Conservation (phyloP, 176 grass and related monocot genomes). For the Triticum aestivum region DNA sequence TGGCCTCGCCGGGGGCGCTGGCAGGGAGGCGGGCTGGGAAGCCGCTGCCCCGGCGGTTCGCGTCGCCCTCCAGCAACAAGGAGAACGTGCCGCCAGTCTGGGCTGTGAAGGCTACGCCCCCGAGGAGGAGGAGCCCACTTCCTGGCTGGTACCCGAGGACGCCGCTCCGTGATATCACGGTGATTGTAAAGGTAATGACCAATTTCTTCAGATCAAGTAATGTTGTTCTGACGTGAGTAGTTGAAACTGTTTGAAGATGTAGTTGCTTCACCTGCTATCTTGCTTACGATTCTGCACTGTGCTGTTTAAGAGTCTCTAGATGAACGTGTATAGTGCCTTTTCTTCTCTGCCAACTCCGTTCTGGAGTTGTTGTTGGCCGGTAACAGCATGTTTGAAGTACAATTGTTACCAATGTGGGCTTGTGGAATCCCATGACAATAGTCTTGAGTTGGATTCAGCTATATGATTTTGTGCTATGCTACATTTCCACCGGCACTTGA, state of each 20-base stretch:
- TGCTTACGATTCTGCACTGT: background rate
- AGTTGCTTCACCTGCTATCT: background rate
- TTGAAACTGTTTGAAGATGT: background rate
- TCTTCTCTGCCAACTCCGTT: background rate
- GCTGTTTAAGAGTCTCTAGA: background rate
- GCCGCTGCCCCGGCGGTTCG: constrained; percentile 18
- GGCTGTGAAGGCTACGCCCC: constrained; percentile 22
- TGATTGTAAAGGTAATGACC: constrained; percentile 47
- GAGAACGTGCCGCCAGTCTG: constrained; percentile 40
- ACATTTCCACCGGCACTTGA: background rate
- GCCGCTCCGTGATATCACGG: constrained; percentile 66
- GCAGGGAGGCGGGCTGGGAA: constrained; percentile 20
- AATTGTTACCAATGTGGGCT: background rate
- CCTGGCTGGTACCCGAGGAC: constrained; percentile 78
- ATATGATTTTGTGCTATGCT: background rate
- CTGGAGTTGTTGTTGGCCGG: background rate
- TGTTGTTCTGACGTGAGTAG: background rate
- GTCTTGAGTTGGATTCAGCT: constrained; percentile 6
- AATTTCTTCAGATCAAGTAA: background rate
- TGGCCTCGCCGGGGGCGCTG: constrained; percentile 45
- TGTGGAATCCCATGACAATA: background rate
- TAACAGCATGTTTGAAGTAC: background rate
- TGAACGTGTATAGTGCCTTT: background rate
- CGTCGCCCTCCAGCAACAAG: constrained; percentile 37
- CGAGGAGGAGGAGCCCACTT: constrained; percentile 60